Conservation (phyloP, 2,329 filamentous ascomycete genomes). For the Cladophialophora yegresii region DNA sequence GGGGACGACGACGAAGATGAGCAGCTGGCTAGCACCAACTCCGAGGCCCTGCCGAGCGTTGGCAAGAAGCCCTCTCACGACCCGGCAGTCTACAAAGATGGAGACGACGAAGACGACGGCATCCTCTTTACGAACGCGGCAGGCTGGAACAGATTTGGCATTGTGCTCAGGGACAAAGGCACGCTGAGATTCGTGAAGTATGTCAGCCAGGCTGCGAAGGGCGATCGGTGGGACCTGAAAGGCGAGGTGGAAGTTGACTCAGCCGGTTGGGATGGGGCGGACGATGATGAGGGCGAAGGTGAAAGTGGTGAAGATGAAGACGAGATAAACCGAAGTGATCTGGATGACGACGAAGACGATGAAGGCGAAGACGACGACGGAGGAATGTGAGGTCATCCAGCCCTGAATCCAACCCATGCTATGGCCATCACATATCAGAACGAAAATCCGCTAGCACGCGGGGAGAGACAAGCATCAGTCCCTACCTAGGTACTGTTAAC, state of each 20-base stretch:
- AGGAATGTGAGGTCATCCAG: neutral
- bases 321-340: conserved; percentile 21
- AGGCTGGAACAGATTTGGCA: conserved; percentile 85
- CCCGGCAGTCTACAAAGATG: conserved; percentile 82
- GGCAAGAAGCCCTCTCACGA: conserved; percentile 51
- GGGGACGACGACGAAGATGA: conserved; percentile 68
- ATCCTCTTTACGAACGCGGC: conserved; percentile 69
- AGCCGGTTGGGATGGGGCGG: conserved; percentile 34
- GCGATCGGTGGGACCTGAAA: conserved; percentile 89
- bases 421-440: neutral
- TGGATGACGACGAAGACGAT: neutral
- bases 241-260: conserved; percentile 62
- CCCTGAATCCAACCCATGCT: neutral
- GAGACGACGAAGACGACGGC: conserved; percentile 70
- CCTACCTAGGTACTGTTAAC: neutral
- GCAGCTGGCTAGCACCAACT: conserved; percentile 35
- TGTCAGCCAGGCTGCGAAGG: conserved; percentile 76
- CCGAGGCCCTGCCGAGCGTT: conserved; percentile 39
- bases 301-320: conserved; percentile 32
- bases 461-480: neutral
- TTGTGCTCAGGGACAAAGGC: conserved; percentile 84
- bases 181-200: conserved; percentile 96
- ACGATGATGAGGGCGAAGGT: conserved; percentile 30
- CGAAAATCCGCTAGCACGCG: neutral
- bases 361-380: conserved; percentile 13